phyloP scores from a whole-genome alignment of 192 early-diverging fungal genomes.

The Cetraspora pellucida region DNA sequence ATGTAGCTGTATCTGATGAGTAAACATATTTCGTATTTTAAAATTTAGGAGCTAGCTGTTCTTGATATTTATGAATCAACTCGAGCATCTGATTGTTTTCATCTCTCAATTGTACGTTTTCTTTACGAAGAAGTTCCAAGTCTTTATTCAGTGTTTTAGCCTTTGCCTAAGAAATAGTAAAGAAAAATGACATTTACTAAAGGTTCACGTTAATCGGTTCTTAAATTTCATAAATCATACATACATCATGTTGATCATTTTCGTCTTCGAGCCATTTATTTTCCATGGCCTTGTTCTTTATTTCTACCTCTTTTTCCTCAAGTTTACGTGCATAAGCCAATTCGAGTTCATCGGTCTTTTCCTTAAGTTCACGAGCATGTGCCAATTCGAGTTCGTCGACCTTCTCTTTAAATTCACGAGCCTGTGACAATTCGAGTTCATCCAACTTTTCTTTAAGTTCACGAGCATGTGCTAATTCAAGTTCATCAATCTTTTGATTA shows the following conservation, averaged over 20 bases:
- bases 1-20: too few relatives aligned
- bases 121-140: neutral
- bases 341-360: slow-evolving; percentile 35
- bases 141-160: neutral
- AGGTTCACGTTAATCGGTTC: neutral
- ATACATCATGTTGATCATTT: slow-evolving; percentile 42
- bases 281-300: slow-evolving; percentile 43
- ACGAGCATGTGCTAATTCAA: neutral
- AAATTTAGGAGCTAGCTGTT: neutral
- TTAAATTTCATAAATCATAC: neutral
- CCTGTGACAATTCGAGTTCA: slow-evolving; percentile 31
- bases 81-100: slow-evolving; percentile 18
- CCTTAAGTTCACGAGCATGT: neutral
- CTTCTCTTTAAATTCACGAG: slow-evolving; percentile 4
- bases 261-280: slow-evolving; percentile 46
- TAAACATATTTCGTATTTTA: neutral
- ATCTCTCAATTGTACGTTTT: neutral
- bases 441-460: neutral
- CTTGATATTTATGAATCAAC: slow-evolving; percentile 19
- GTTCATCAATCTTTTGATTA: neutral
- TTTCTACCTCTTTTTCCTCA: slow-evolving; percentile 28
- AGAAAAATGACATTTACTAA: neutral
- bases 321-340: neutral
- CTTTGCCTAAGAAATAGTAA: slow-evolving; percentile 4
- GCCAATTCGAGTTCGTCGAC: slow-evolving; percentile 13